Evolutionary conservation across 768 basidiomycete genomes (phyloP).

Genomic region (Calvatia gigantea): DNA sequence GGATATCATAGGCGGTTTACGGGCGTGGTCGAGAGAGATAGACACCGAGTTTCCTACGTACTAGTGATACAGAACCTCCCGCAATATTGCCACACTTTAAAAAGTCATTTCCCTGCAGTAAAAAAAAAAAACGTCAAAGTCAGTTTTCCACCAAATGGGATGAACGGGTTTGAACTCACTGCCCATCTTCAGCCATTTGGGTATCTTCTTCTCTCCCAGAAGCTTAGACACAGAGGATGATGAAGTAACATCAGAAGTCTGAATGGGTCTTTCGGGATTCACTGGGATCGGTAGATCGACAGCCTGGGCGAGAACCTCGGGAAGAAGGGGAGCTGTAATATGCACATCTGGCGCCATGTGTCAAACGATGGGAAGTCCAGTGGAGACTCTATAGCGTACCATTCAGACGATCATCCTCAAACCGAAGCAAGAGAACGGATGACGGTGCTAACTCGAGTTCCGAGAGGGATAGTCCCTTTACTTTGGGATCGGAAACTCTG

Average conservation of each 20-base stretch:
- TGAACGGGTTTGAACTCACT: constrained; percentile 36
- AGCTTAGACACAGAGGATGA: constrained; percentile 7
- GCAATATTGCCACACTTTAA: constrained; percentile 3
- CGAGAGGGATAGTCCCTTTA: constrained; percentile 62
- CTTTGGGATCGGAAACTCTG: constrained; percentile 73
- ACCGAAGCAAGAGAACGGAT: constrained; percentile 72
- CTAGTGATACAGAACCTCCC: constrained; percentile 29
- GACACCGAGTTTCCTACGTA: constrained; percentile 82
- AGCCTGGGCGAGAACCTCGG: constrained; percentile 53
- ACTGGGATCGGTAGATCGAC: constrained; percentile 66
- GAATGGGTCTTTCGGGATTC: constrained; percentile 17
- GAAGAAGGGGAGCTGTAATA: constrained; percentile 61
- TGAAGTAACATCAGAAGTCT: neutral
- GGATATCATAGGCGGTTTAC: constrained; percentile 80
- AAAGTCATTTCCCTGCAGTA: constrained; percentile 22
- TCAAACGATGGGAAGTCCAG: neutral
- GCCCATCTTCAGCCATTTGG: constrained; percentile 78
- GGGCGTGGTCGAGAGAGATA: constrained; percentile 74
- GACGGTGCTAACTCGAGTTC: constrained; percentile 79
- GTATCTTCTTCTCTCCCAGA: constrained; percentile 51
- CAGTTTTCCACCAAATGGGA: neutral
- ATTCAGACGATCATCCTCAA: constrained; percentile 70
- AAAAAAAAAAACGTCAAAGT: neutral
- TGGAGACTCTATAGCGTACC: constrained; percentile 35
- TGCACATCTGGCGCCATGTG: constrained; percentile 38